Evolutionary conservation across 2,329 filamentous ascomycete genomes (phyloP), one percentile per base, ranked within the genome.

Genomic region (Chrysoporthe cubensis): DNA sequence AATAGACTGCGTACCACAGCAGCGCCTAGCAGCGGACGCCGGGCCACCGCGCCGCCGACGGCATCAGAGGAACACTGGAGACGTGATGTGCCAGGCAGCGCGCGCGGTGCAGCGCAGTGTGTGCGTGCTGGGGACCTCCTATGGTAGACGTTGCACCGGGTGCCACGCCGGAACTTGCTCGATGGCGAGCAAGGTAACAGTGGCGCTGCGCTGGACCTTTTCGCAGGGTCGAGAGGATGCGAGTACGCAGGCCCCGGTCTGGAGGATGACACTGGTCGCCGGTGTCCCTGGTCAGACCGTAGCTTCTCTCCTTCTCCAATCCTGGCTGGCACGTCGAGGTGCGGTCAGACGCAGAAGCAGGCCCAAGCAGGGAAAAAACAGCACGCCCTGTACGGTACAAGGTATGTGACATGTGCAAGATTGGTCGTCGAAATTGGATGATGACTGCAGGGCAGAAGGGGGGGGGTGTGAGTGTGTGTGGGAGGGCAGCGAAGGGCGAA

Each of bases 401-500:
- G 32, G 54, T 40, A 40, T 40, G 48, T 57, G 54, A 32, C 54
- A 32, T 34, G 54, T 57, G 26, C 18, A 40, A 14, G 4, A 21
- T 57, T 37, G 56, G 34, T 40, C 37, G 56, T 58, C 37, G 34
- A 58, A 58, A 58, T 58, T 58, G 32, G 56, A 40, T 40, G 32
- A 37, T 58, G 56, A 58, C 32, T 40, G 32, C 56, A n/a, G 56
- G 40, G 32, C n/a, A 4, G 32, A 26, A 26, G 26, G 11, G 32
- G 50, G 50, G 26, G 21, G 37, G 37, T 9, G 8, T 5, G 8
- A 9, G 37, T 40, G 8, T 9, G 37, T 40, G 9, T 2, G 48
- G 2, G 16, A 26, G n/a, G 9, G n/a, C 1, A 21, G 7, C 3
- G 18, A 26, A 3, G 21, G 11, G 6, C 1, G 48, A 11, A 50